phyloP scores from a whole-genome alignment of 371 early-diverging fungal species.

The Blastocladiella emersonii region DNA sequence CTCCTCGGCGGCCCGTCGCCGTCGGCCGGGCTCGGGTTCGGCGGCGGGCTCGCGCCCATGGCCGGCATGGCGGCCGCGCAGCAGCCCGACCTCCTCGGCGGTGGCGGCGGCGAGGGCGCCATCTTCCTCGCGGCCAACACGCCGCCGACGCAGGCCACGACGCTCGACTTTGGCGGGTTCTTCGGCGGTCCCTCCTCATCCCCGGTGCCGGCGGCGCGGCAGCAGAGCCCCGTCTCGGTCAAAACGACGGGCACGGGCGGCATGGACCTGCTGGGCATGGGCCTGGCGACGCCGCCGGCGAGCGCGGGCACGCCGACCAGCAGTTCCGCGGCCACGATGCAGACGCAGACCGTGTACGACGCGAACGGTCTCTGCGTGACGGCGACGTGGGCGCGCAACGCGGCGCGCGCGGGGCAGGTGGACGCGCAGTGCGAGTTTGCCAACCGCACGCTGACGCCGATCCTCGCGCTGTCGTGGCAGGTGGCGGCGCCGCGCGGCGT shows the following conservation, averaged over 20 bases:
- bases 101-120: neutral
- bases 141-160: neutral
- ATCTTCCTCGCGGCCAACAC: neutral
- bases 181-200: too few species aligned
- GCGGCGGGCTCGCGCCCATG: neutral
- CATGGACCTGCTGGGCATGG: neutral
- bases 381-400: neutral
- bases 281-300: neutral
- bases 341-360: neutral
- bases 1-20: neutral
- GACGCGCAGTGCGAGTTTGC: neutral
- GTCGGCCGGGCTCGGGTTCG: neutral
- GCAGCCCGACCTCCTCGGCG: too few species aligned
- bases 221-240: too few species aligned
- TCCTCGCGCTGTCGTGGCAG: neutral
- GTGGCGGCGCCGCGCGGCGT: neutral
- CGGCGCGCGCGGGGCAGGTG: neutral
- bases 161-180: too few species aligned
- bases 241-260: neutral
- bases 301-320: neutral
- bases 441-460: conserved; percentile 2
- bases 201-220: too few species aligned
- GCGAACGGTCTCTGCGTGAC: neutral
- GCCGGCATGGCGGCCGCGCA: too few species aligned
- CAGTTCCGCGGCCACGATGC: neutral